Evolutionary conservation across 1,284 basidiomycete genomes (phyloP), one percentile per base, ranked within the genome.

Genomic region (Ustanciosporium gigantosporum): DNA sequence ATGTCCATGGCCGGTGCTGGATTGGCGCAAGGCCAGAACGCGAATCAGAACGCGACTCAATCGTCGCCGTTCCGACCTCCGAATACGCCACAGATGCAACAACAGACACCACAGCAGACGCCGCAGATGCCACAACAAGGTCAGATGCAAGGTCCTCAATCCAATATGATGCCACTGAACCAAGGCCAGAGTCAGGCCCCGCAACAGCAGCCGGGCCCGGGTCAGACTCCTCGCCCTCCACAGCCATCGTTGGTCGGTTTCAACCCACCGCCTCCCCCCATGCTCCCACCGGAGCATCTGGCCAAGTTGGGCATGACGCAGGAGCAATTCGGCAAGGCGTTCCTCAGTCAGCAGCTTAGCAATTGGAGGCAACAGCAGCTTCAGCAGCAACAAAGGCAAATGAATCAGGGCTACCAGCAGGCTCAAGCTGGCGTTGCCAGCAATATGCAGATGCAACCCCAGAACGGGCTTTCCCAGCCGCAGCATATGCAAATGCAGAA

Each of bases 251-350:
- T 67, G 7, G 48, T 46, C 22, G 59, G 51, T 13, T 67, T 64
- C 50, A 64, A 64, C 22, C 64, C 64, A 16, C 49, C 55, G 37
- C 59, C 59, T 14, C 53, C 60, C 19, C 64, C 64, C n/a, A 46
- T 50, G 25, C 44, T 67, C 16, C 64, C 42, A 5, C 47, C 48
- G 11, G 69, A 71, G 36, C 53, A 71, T 19, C 50, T 69, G 21
- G 57, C 56, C 20, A 56, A 56, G 34, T 32, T 66, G 21, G 55
- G 51, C 22, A 53, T 66, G 56, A 57, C 57, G 16, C 59, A 64
- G 25, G 64, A 69, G 27, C 66, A 72, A 39, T 58, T 72, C 37
- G 49, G 55, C 36, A 61, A 61, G 44, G 60, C 45, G 16, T 64
- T 56, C 55, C 42, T 64, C 15, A 43, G 44, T 17, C 47, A 58